Evolutionary conservation across 2,329 filamentous ascomycete genomes (phyloP).

Genomic region (Didymellaceae sp.): DNA sequence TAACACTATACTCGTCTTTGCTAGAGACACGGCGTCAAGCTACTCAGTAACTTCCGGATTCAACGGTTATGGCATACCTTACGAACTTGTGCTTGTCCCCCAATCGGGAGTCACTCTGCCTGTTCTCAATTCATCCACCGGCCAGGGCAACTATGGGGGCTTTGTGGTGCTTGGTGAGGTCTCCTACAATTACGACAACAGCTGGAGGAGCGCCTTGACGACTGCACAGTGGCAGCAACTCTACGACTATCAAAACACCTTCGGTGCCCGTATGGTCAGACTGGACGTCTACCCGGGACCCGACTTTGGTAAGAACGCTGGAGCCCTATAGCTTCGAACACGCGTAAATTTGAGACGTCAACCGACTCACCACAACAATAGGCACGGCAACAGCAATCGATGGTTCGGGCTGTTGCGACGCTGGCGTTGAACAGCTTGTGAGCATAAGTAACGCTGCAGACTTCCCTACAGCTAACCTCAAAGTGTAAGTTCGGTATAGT

Average conservation of each 20-base stretch:
- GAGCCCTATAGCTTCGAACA: too few relatives aligned
- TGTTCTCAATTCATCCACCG: conserved; percentile 56
- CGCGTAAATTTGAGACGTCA: too few relatives aligned
- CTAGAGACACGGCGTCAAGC: conserved; percentile 58
- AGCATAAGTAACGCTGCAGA: conserved; percentile 61
- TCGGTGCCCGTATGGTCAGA: conserved; percentile 67
- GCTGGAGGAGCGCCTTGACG: conserved; percentile 62
- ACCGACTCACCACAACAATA: background rate
- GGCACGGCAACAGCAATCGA: background rate
- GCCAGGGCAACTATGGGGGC: conserved; percentile 63
- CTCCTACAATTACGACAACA: conserved; percentile 59
- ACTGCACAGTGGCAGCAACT: conserved; percentile 62
- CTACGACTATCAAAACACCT: conserved; percentile 64
- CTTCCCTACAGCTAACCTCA: conserved; percentile 63
- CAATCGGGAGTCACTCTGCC: conserved; percentile 60
- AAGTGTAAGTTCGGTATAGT: conserved; percentile 42
- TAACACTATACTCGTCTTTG: conserved; percentile 62
- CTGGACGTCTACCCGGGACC: conserved; percentile 63
- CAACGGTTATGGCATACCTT: conserved; percentile 67
- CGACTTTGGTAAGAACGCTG: conserved; percentile 54
- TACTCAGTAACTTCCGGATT: conserved; percentile 61
- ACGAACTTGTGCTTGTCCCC: conserved; percentile 62
- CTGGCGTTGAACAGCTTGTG: conserved; percentile 44
- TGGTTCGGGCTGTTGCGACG: background rate
- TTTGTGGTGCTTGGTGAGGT: conserved; percentile 64